phyloP scores from a whole-genome alignment of 352 stramenopile species.

The Phytophthora sp. region DNA sequence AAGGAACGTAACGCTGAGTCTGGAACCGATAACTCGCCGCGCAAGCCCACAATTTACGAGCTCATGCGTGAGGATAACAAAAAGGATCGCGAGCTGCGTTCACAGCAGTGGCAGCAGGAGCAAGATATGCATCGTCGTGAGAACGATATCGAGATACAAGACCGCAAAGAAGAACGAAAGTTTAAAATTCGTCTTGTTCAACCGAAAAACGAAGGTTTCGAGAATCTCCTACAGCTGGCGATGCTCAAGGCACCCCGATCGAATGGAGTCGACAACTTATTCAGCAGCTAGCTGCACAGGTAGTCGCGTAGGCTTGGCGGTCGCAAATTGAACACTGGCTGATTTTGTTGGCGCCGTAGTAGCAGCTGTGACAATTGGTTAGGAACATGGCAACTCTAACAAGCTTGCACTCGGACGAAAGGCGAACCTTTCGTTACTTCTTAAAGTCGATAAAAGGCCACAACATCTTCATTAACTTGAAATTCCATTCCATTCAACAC shows the following conservation, averaged over 20 bases:
- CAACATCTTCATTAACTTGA: too few relatives aligned
- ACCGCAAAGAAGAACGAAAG: constrained; percentile 12
- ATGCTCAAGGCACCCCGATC: neutral
- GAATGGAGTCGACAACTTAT: neutral
- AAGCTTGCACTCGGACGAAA: constrained; percentile 9
- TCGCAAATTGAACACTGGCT: constrained; percentile 4
- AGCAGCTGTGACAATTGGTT: too few relatives aligned
- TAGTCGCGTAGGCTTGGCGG: neutral
- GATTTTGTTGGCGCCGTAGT: constrained; percentile 13
- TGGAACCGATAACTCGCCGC: neutral
- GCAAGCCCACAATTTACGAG: neutral
- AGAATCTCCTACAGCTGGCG: neutral
- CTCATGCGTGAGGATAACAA: neutral
- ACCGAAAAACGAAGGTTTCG: constrained; percentile 11
- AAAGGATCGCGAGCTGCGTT: neutral
- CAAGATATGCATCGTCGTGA: neutral
- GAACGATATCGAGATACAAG: constrained; percentile 1
- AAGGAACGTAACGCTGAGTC: neutral
- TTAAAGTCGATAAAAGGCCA: constrained; percentile 12
- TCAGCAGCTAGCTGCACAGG: too few relatives aligned
- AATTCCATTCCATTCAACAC: constrained; percentile 17
- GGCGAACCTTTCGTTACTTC: constrained; percentile 17
- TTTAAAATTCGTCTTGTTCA: constrained; percentile 9
- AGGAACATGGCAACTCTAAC: constrained; percentile 12
- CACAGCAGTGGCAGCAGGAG: neutral